Conservation (phyloP, 169 alveolate genomes). For the Amoebophrya sp. region DNA sequence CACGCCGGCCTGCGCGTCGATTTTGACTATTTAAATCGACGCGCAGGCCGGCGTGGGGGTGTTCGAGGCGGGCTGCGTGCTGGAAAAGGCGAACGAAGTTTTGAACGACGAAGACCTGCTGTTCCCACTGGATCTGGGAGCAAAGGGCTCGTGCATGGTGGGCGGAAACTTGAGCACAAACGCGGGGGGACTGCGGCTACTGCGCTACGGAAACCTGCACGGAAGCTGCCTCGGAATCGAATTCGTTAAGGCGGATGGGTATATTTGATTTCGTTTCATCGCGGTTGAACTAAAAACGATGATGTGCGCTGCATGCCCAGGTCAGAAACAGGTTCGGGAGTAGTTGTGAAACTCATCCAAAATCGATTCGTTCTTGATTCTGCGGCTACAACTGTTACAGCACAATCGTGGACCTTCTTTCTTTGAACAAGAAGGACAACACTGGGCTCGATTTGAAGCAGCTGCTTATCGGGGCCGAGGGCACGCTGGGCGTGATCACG, state of each 20-base stretch:
- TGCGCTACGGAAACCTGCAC: slow-evolving; percentile 56
- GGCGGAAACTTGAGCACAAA: slow-evolving; percentile 71
- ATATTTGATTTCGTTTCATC: too few species aligned
- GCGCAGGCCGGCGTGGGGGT: slow-evolving; percentile 12
- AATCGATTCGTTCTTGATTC: neutral
- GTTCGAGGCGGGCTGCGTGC: slow-evolving; percentile 23
- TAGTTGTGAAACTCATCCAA: neutral
- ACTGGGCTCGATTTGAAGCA: slow-evolving; percentile 53
- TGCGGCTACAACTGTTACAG: neutral
- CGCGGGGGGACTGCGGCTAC: slow-evolving; percentile 65
- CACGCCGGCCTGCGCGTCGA: too few species aligned
- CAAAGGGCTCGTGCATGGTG: slow-evolving; percentile 61
- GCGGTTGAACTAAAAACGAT: too few species aligned
- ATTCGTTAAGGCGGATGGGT: slow-evolving; percentile 49
- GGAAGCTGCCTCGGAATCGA: slow-evolving; percentile 54
- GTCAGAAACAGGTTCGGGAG: neutral
- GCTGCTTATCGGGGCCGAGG: slow-evolving; percentile 67
- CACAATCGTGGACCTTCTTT: slow-evolving; percentile 33
- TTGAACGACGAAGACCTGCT: neutral
- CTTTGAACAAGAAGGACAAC: slow-evolving; percentile 49
- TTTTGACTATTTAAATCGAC: slow-evolving; percentile 3
- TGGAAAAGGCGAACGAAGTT: neutral
- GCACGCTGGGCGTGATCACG: slow-evolving; percentile 62
- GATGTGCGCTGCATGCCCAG: too few species aligned
- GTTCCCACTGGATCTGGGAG: slow-evolving; percentile 59